A percentile compares a stretch with the other conserved stretches of the same genome.
These are phyloP conservation scores for Lichenothelia convexa DNA, from an alignment of 495 filamentous ascomycete species.

Conservation along the genomic window DNA sequence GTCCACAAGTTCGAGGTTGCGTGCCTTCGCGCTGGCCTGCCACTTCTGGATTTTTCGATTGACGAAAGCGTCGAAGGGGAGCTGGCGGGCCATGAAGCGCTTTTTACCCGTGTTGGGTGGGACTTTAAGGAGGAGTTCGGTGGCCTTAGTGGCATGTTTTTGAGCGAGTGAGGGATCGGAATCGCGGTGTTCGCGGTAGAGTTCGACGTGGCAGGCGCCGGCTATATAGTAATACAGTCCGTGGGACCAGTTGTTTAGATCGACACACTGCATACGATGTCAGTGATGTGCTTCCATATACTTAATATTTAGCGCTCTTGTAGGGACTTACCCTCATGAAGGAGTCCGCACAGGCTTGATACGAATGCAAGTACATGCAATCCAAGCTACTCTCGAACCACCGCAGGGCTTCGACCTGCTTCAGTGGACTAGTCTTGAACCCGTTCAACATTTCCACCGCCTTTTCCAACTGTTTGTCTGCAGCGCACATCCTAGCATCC, in stretches of 20 bases:
- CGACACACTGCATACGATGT: too few species aligned
- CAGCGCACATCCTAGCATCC: constrained; percentile 62
- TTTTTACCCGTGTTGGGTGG: constrained; percentile 68
- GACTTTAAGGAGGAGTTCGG: constrained; percentile 50
- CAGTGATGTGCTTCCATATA: too few species aligned
- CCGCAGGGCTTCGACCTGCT: constrained; percentile 62
- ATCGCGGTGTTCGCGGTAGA: constrained; percentile 47
- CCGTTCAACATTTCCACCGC: constrained; percentile 44
- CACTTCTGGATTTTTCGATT: constrained; percentile 74
- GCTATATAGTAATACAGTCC: constrained; percentile 82
- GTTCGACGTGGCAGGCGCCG: constrained; percentile 54
- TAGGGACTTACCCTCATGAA: too few species aligned
- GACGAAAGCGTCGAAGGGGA: constrained; percentile 85
- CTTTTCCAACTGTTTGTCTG: constrained; percentile 44
- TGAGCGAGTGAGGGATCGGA: constrained; percentile 31
- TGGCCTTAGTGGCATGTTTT: constrained; percentile 42
- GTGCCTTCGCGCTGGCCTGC: constrained; percentile 58
- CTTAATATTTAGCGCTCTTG: too few species aligned
- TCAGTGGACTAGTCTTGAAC: constrained; percentile 51
- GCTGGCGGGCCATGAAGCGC: constrained; percentile 67
- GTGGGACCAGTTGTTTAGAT: constrained; percentile 82
- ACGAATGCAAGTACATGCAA: constrained; percentile 60
- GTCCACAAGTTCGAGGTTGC: constrained; percentile 54
- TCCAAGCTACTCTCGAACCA: constrained; percentile 73
- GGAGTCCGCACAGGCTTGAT: constrained; percentile 46